Percentiles rank a stretch among this genome's conserved stretches.
phyloP scores from a whole-genome alignment of 495 filamentous ascomycete genomes.

The Neurospora terricola region DNA sequence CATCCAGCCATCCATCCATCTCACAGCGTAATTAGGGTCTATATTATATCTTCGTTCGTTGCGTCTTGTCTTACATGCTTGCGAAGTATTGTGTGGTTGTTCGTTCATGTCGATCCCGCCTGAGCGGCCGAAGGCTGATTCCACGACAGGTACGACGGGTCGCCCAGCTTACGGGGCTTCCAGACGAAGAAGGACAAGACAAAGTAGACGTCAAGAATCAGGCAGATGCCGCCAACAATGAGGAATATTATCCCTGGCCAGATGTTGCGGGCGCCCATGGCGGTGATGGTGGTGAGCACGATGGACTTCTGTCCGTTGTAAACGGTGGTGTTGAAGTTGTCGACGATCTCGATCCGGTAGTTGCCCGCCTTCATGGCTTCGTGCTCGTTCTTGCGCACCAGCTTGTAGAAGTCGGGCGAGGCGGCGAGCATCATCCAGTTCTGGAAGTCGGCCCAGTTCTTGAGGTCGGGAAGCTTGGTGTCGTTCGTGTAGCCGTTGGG shows the following conservation, averaged over 20 bases:
- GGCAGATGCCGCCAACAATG: constrained; percentile 86
- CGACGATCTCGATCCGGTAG: constrained; percentile 44
- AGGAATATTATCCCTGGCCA: constrained; percentile 96
- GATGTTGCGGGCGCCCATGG: constrained; percentile 90
- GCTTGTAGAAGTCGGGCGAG: constrained; percentile 90
- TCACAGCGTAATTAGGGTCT: not conserved
- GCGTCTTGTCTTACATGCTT: not conserved
- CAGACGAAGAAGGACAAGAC: constrained; percentile 74
- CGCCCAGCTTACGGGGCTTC: constrained; percentile 92
- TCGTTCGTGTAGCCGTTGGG: constrained; percentile 53
- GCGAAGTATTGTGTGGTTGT: not conserved
- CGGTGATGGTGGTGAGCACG: constrained; percentile 83
- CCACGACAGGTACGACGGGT: constrained; percentile 96
- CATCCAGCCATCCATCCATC: not conserved
- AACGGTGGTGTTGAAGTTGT: constrained; percentile 68
- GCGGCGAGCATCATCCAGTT: constrained; percentile 99
- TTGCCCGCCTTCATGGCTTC: constrained; percentile 53
- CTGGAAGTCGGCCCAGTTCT: constrained; percentile 73
- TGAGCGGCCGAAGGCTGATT: constrained; percentile 69
- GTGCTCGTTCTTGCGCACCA: constrained; percentile 69
- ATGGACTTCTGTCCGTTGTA: constrained; percentile 94
- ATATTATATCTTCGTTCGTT: not conserved
- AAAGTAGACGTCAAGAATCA: constrained; percentile 79
- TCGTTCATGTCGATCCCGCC: not conserved
- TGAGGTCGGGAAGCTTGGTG: constrained; percentile 55